Percentiles rank a stretch among this genome's conserved stretches.
phyloP scores from a whole-genome alignment of 2,329 filamentous ascomycete genomes.

The Septoria linicola region DNA sequence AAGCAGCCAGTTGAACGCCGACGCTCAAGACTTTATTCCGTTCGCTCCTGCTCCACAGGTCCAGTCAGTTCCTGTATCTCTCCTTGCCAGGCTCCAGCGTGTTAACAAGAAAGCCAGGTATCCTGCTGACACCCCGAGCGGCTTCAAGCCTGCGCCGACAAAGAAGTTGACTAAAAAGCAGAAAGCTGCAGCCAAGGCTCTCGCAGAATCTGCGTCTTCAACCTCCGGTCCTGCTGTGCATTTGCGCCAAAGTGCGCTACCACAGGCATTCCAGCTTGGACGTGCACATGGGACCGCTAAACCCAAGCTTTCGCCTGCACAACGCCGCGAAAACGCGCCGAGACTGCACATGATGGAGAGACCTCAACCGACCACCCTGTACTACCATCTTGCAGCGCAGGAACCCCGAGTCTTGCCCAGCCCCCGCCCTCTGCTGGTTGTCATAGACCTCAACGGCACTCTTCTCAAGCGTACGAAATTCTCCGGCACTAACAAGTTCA shows the following conservation, averaged over 20 bases:
- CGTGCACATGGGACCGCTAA: neutral
- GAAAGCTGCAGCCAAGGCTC: neutral
- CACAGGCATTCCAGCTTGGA: neutral
- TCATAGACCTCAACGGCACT: slow-evolving; percentile 93
- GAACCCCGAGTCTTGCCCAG: slow-evolving; percentile 10
- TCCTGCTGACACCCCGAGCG: neutral
- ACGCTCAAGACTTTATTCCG: neutral
- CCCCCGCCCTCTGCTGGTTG: slow-evolving; percentile 62
- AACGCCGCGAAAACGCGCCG: neutral
- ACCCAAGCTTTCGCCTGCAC: neutral
- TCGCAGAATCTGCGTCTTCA: neutral
- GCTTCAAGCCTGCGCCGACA: neutral
- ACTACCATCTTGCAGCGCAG: slow-evolving; percentile 23
- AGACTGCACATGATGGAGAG: slow-evolving; percentile 20
- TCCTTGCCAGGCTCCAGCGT: slow-evolving; percentile 2
- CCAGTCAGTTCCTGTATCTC: neutral
- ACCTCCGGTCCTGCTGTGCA: neutral
- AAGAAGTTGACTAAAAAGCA: slow-evolving; percentile 9
- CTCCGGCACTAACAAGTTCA: slow-evolving; percentile 38
- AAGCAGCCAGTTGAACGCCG: slow-evolving; percentile 1
- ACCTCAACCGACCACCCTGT: slow-evolving; percentile 28
- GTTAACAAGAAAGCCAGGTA: slow-evolving; percentile 7
- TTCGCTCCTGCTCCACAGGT: neutral
- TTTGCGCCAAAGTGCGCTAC: neutral
- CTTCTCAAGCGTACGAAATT: slow-evolving; percentile 66